These are phyloP conservation scores for Sphagnum tenellum DNA, from an alignment of 225 moss, liverwort and hornwort species.

Conservation along the genomic window DNA sequence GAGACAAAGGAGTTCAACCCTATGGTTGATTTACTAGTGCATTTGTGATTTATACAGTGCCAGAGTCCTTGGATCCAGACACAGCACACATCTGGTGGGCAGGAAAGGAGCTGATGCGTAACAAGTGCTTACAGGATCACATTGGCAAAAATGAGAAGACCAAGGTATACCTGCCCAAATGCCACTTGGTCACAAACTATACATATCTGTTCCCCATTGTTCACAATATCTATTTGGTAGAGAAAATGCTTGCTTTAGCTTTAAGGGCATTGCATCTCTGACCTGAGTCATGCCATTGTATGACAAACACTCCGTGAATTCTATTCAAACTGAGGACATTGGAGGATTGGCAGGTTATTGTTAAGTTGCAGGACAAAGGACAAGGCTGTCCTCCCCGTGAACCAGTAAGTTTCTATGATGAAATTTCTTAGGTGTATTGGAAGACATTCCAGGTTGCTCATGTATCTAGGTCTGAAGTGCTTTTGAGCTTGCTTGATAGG, in stretches of 20 bases:
- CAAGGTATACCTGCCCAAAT: constrained; percentile 31
- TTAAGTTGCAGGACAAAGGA: constrained; percentile 64
- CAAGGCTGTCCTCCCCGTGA: constrained; percentile 66
- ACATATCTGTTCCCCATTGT: no score
- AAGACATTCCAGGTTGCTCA: background rate
- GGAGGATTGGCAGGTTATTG: constrained; percentile 37
- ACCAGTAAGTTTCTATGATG: constrained; percentile 30
- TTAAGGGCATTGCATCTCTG: no score
- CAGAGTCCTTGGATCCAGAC: constrained; percentile 57
- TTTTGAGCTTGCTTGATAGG: no score
- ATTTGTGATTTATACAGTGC: constrained; percentile 20
- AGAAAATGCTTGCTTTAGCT: no score
- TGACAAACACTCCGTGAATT: no score
- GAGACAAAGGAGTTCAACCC: no score
- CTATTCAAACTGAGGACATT: background rate
- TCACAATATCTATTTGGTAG: no score
- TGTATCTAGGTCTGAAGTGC: background rate
- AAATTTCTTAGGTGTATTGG: background rate
- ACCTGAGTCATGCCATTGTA: no score
- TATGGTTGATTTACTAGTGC: no score
- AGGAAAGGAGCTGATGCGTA: constrained; percentile 77
- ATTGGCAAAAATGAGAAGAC: constrained; percentile 92
- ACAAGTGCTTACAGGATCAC: constrained; percentile 54
- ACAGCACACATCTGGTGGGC: constrained; percentile 81
- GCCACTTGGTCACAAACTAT: no score